phyloP scores from a whole-genome alignment of 805 yeast species.

The Pichia phayaonensis region DNA sequence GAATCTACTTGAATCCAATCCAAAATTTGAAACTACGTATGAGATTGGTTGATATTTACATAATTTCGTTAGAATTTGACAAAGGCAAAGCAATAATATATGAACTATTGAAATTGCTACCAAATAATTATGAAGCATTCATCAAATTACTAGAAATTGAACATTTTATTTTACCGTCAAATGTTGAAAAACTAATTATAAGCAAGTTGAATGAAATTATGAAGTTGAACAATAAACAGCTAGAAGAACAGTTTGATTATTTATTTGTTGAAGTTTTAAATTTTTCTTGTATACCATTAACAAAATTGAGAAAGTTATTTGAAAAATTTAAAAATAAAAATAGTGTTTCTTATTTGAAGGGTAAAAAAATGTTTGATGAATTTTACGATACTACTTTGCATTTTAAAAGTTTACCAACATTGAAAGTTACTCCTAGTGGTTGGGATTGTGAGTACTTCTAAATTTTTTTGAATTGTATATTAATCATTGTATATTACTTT shows the following conservation, averaged over 20 bases:
- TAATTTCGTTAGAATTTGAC: slow-evolving; percentile 29
- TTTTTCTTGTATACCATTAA: slow-evolving; percentile 19
- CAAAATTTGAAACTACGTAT: slow-evolving; percentile 29
- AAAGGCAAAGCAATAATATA: slow-evolving; percentile 32
- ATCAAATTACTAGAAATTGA: slow-evolving; percentile 39
- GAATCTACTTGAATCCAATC: slow-evolving; percentile 24
- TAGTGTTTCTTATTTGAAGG: slow-evolving; percentile 20
- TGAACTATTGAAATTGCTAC: slow-evolving; percentile 21
- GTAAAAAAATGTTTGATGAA: slow-evolving; percentile 16
- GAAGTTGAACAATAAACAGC: slow-evolving; percentile 1
- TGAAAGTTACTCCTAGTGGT: background rate
- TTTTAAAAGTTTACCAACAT: background rate
- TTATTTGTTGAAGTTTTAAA: slow-evolving; percentile 29
- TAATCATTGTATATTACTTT: background rate
- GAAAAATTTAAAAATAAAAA: slow-evolving; percentile 16
- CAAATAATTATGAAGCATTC: slow-evolving; percentile 32
- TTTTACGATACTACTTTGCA: slow-evolving; percentile 10
- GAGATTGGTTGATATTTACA: slow-evolving; percentile 38
- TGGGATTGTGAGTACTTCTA: slow-evolving; percentile 13
- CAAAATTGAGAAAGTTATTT: slow-evolving; percentile 20
- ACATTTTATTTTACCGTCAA: slow-evolving; percentile 19
- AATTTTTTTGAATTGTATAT: background rate
- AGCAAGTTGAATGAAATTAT: slow-evolving; percentile 4
- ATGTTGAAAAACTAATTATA: slow-evolving; percentile 3
- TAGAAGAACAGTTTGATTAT: slow-evolving; percentile 28